Base-by-base conservation (phyloP, 169 alveolate species). In the Pseudocohnilembus persalinus region DNA sequence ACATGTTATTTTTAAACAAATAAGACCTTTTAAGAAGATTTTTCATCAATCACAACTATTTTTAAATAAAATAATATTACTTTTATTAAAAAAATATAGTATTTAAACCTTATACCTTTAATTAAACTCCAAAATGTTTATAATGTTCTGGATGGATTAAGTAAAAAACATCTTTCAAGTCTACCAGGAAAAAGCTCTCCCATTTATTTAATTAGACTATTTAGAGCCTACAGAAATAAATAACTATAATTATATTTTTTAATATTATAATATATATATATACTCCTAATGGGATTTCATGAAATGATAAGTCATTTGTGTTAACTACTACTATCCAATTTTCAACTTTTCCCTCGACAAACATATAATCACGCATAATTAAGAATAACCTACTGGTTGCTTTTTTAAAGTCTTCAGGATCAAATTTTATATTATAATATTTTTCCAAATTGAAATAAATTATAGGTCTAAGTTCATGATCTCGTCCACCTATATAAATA, bases 361-460 rank as follows among this genome's bases (percentile, higher is more conserved):
- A 82, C 82, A 82, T 74, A 74, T 82, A 82, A 82, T 82, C 87
- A 29, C 49, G 81, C n/a, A 76, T 35, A 29, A 82, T 82, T 33
- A 74, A 73, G 30, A 82, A 74, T 29, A 82, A n/a, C 0, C 34
- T 82, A 1, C 74, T 29, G 0, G 73, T 30, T 32, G 87, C 87
- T 4, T 73, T 72, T 15, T 73, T 73, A 29, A 82, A 82, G 0
- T 73, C 33, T 33, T 82, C 87, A 24, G 87, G 33, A 35, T 82
- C 87, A 34, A 82, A 73, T 34, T 73, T 31, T 73, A 73, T 35
- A 4, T 73, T 32, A 28, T 82, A 73, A 49, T 73, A 30, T 63
- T 73, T 28, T 26, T 82, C 76, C 24, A 82, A 31, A 74, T 74
- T 73, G 31, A 82, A 33, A 32, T 73, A 73, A 15, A 82, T 82